These are phyloP conservation scores for Lophiotrema nucula DNA, from an alignment of 495 filamentous ascomycete species.

Conservation along the genomic window DNA sequence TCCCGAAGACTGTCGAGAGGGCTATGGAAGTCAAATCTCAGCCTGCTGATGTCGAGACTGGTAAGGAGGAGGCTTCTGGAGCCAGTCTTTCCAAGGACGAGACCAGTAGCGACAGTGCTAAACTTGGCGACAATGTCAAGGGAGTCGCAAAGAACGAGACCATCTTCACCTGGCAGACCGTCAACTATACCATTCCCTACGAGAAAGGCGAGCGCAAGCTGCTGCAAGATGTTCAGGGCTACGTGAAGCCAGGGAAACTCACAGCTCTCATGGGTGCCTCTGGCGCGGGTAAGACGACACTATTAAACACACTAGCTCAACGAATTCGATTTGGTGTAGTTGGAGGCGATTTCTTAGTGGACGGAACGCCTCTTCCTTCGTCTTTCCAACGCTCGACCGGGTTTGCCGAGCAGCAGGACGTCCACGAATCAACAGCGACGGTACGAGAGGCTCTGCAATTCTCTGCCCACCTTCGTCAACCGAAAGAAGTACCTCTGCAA, in stretches of 20 bases:
- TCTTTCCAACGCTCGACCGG: constrained; percentile 46
- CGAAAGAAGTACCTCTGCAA: constrained; percentile 47
- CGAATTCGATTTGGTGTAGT: constrained; percentile 55
- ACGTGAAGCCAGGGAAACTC: constrained; percentile 67
- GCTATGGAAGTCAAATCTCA: constrained; percentile 46
- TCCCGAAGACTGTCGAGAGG: constrained; percentile 53
- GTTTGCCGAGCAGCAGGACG: constrained; percentile 62
- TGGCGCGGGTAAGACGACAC: constrained; percentile 70
- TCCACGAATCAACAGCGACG: constrained; percentile 59
- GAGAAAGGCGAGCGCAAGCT: constrained; percentile 58
- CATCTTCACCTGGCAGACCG: constrained; percentile 77
- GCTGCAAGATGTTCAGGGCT: constrained; percentile 65
- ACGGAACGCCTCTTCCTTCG: constrained; percentile 45
- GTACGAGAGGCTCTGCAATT: constrained; percentile 64
- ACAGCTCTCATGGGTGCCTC: constrained; percentile 69
- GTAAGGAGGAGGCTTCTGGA: constrained; percentile 37
- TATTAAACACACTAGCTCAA: constrained; percentile 61
- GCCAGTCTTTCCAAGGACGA: constrained; percentile 39
- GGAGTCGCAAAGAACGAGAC: constrained; percentile 58
- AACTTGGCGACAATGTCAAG: constrained; percentile 35
- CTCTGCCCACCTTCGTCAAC: constrained; percentile 58
- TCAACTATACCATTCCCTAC: constrained; percentile 72
- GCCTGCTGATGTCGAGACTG: constrained; percentile 52
- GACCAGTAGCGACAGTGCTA: constrained; percentile 28
- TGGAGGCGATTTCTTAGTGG: constrained; percentile 54